phyloP scores from a whole-genome alignment of 768 basidiomycete genomes.

The Pisolithus marmoratus region DNA sequence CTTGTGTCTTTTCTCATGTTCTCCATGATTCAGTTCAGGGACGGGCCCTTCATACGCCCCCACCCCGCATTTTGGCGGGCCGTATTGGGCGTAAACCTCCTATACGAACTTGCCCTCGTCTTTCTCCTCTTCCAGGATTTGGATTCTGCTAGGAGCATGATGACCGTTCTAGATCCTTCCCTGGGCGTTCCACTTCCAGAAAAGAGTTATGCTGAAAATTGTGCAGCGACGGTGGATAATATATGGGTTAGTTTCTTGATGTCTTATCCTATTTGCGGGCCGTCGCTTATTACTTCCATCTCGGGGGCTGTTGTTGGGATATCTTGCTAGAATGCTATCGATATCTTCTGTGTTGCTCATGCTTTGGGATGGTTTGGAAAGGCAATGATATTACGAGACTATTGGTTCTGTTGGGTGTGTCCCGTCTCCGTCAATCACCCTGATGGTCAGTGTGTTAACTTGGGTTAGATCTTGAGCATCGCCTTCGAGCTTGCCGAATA shows the following conservation, averaged over 20 bases:
- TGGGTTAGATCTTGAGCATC: constrained; percentile 68
- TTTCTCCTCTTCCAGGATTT: constrained; percentile 86
- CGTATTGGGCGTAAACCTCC: constrained; percentile 72
- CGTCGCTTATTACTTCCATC: neutral
- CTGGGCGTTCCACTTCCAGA: constrained; percentile 73
- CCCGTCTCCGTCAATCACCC: constrained; percentile 1
- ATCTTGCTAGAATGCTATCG: constrained; percentile 58
- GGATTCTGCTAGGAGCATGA: constrained; percentile 67
- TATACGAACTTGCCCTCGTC: constrained; percentile 79
- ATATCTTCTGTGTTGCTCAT: constrained; percentile 85
- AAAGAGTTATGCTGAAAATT: constrained; percentile 83
- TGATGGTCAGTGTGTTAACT: constrained; percentile 6
- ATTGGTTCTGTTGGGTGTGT: constrained; percentile 90
- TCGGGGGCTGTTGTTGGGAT: neutral
- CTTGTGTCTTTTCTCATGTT: constrained; percentile 71
- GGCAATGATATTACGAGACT: constrained; percentile 83
- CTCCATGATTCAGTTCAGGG: constrained; percentile 84
- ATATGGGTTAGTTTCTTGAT: constrained; percentile 52
- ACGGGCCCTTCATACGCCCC: constrained; percentile 84
- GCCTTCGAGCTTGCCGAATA: constrained; percentile 89
- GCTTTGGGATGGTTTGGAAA: constrained; percentile 89
- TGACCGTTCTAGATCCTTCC: constrained; percentile 69
- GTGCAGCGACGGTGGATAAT: constrained; percentile 52
- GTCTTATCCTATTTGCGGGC: neutral
- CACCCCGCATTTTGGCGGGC: constrained; percentile 85